Base-by-base conservation (phyloP, 2,329 filamentous ascomycete genomes). In the Nigrospora oryzae region DNA sequence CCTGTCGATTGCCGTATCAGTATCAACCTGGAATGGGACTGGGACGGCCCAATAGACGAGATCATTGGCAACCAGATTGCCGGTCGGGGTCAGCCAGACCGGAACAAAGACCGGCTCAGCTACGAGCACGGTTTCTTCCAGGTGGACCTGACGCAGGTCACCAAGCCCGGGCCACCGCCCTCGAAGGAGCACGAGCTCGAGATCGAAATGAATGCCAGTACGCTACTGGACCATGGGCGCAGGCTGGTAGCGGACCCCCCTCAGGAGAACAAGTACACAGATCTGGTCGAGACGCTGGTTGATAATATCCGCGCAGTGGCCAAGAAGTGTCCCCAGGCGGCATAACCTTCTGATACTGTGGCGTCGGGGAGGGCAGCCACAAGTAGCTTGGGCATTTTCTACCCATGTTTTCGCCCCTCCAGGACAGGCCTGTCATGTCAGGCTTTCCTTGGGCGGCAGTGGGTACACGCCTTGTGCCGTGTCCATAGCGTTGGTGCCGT, bases 21-120 rank as follows among this genome's bases (percentile, higher is more conserved):
- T 56, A 82, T 98, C 58, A 97, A 95, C 59, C 76, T 98, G 2
- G 94, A 98, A 78, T 89, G 94, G 78, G 77, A 84, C 44, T 95
- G 83, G 70, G 76, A 89, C 4, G 88, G 89, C 2, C 57, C 86
- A 0, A 71, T 81, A 4, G 69, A 77, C 35, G 76, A 79, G 47
- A 62, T 81, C 13, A 71, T 77, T 53, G 57, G 63, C 19, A 42
- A 57, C 57, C 40, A 63, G 56, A 36, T 56, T 51, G 43, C 65
- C 53, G 51, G 63, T 45, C 52, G 71, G 58, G 56, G 69, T 57
- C 62, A 64, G 52, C 67, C 74, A 7, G 83, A 88, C 56, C 81
- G 90, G 7, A 82, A 80, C 54, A 98, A 98, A 64, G 90, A 98
- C 63, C 80, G 93, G 15, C 71, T 98, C 60, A 94, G 87, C 59